Evolutionary conservation across 768 basidiomycete species (phyloP).

Genomic region (Neoboletus magnificus): DNA sequence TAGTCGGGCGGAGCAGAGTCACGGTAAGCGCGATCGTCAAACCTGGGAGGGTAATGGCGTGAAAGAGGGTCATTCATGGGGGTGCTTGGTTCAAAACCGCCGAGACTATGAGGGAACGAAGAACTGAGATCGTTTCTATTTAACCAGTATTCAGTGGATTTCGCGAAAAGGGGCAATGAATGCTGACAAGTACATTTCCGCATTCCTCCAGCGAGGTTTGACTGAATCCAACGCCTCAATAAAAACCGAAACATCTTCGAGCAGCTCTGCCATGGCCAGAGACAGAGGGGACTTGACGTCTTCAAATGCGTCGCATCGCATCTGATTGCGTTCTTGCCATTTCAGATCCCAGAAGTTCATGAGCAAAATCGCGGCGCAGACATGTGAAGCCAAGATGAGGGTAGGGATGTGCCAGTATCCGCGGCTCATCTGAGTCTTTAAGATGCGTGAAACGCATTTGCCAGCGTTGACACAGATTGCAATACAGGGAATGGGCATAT

Average conservation of each 20-base stretch:
- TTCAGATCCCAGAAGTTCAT: conserved; percentile 58
- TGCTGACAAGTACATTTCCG: conserved; percentile 38
- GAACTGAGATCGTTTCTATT: conserved; percentile 25
- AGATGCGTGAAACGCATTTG: conserved; percentile 55
- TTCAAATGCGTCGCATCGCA: conserved; percentile 18
- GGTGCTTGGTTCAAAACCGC: conserved; percentile 18
- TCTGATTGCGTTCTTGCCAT: conserved; percentile 39
- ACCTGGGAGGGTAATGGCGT: conserved; percentile 1
- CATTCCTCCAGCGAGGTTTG: conserved; percentile 30
- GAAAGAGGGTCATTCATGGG: conserved; percentile 9
- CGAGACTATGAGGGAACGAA: conserved; percentile 28
- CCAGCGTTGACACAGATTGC: conserved; percentile 60
- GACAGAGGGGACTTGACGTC: conserved; percentile 31
- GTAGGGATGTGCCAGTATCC: conserved; percentile 43
- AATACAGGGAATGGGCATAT: conserved; percentile 48
- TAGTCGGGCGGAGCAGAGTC: conserved; percentile 14
- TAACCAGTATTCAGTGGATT: conserved; percentile 33
- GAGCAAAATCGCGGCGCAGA: conserved; percentile 52
- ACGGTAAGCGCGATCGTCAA: conserved; percentile 9
- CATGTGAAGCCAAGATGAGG: conserved; percentile 45
- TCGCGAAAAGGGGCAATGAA: not conserved
- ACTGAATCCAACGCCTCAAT: conserved; percentile 26
- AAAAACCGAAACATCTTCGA: conserved; percentile 29
- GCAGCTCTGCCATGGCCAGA: conserved; percentile 29
- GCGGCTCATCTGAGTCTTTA: conserved; percentile 47